Evolutionary conservation across 176 grass and related monocot species (phyloP), one percentile per base, ranked within the genome.

Genomic region (Oryza longistaminata): DNA sequence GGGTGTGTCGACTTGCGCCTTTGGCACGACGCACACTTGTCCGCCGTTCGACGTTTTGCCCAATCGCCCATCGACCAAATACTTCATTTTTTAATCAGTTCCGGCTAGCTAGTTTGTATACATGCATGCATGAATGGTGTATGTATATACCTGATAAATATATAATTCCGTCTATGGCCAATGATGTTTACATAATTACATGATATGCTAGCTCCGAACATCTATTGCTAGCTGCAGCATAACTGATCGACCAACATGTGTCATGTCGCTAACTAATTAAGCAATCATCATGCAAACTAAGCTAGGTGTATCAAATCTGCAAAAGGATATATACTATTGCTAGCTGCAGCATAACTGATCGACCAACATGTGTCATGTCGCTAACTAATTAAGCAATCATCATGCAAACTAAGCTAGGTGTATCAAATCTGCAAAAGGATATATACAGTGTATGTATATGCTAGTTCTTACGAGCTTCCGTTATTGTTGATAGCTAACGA

Each of bases 11-110:
- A 77, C 33, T 55, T 62, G 12, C 27, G 19, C 33, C 55, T 61
- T 37, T 62, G 53, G 75, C 31, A 17, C 55, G 15, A 77, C 35
- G 75, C 53, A 53, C 75, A 77, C 53, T 35, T 77, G 75, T 64
- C 11, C 34, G 53, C 53, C 6, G 61, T 77, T 77, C 34, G 33
- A 6, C 52, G 53, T 55, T 58, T 8, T 19, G 16, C 44, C 15
- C 26, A 76, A 34, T 15, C 15, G 16, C 44, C 15, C 26, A 76
- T 34, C 26, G 50, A 53, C 5, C 55, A 60, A 60, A 37, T 60
- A 60, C 6, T 9, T n/a, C 19, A 1, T 21, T 60, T n/a, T n/a
- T 60, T 60, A 60, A 60, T 60, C 21, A 60, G 21, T n/a, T 9
- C 53, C 53, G 6, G 19, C 53, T n/a, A 10, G 58, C 35, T 37